Evolutionary conservation across 306 rosid species (phyloP).

Genomic region (Prunus mongolica): DNA sequence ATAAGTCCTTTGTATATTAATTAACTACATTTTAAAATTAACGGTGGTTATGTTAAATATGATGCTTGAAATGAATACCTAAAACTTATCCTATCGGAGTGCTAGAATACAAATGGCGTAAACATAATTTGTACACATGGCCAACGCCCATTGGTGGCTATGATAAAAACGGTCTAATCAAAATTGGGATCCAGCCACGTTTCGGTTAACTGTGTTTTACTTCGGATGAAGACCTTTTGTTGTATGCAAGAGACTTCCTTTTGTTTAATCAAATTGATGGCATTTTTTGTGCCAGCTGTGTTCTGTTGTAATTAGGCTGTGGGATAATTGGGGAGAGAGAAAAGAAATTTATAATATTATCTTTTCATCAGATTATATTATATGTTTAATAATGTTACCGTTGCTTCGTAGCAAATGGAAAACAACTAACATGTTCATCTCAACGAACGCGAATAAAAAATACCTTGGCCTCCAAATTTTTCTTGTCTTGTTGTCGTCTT

Average conservation of each 20-base stretch:
- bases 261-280: neutral
- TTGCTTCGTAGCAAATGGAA: slow-evolving; percentile 38
- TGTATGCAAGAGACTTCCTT: neutral
- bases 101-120: too few species aligned
- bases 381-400: slow-evolving; percentile 18
- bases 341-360: neutral
- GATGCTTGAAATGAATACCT: too few species aligned
- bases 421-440: slow-evolving; percentile 35
- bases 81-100: too few species aligned
- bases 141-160: too few species aligned
- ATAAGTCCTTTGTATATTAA: neutral
- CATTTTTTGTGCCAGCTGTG: neutral
- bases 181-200: neutral
- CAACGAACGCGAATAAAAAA: slow-evolving; percentile 7
- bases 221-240: neutral
- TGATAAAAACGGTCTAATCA: neutral
- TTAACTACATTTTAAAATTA: neutral
- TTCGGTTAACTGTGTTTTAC: neutral
- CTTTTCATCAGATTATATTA: neutral
- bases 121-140: too few species aligned
- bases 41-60: neutral
- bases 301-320: slow-evolving; percentile 9
- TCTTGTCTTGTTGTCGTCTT: slow-evolving; percentile 23
- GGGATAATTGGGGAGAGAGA: slow-evolving; percentile 22
- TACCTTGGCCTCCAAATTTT: slow-evolving; percentile 2